A percentile compares a stretch with the other conserved stretches of the same genome.
Evolutionary conservation across 192 early-diverging fungal genomes (phyloP).

Genomic region (Martensiomyces pterosporus): DNA sequence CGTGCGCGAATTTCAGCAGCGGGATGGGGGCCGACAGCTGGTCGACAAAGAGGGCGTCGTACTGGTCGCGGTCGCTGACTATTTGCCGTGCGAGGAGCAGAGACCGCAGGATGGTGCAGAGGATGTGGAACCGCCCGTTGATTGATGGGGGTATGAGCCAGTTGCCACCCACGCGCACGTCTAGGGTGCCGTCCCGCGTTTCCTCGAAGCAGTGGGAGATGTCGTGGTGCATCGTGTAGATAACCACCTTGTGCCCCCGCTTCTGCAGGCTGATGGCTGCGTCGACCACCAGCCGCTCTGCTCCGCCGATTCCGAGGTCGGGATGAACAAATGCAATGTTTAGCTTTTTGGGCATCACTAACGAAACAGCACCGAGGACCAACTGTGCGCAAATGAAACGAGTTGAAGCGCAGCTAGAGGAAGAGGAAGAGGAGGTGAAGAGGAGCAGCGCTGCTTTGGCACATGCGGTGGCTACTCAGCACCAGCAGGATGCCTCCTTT

Average conservation of each 20-base stretch:
- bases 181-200: slow-evolving; percentile 80
- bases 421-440: too few species aligned
- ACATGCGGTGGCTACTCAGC: too few species aligned
- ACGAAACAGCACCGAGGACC: too few species aligned
- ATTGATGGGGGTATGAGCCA: slow-evolving; percentile 68
- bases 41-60: slow-evolving; percentile 83
- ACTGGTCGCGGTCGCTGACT: slow-evolving; percentile 43
- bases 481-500: too few species aligned
- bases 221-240: slow-evolving; percentile 94
- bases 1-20: slow-evolving; percentile 62
- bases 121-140: slow-evolving; percentile 67
- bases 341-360: slow-evolving; percentile 11
- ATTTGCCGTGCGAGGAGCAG: slow-evolving; percentile 61
- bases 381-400: too few species aligned
- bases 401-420: too few species aligned
- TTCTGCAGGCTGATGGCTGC: slow-evolving; percentile 76
- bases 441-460: too few species aligned
- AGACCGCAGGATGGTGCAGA: slow-evolving; percentile 79
- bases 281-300: slow-evolving; percentile 92
- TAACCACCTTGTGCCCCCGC: slow-evolving; percentile 70
- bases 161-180: slow-evolving; percentile 68
- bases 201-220: slow-evolving; percentile 85
- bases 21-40: slow-evolving; percentile 83
- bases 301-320: slow-evolving; percentile 93
- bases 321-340: slow-evolving; percentile 87